A percentile compares a stretch with the other conserved stretches of the same genome.
These are phyloP conservation scores for Sporisorium exsertum DNA, from an alignment of 1,284 basidiomycete genomes.

Conservation along the genomic window DNA sequence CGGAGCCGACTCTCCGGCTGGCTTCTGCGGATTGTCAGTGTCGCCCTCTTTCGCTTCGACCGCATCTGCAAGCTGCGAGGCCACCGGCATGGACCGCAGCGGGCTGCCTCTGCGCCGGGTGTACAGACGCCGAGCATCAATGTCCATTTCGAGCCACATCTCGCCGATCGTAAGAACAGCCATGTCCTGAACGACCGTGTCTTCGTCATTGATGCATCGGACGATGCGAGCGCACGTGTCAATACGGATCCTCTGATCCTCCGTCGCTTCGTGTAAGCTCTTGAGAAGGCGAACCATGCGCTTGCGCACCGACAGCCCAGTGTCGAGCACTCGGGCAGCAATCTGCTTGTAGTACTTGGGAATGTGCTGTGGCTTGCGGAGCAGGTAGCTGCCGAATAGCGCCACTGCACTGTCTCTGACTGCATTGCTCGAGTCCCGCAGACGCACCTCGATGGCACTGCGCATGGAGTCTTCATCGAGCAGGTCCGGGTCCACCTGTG, in stretches of 20 bases:
- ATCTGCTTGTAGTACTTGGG: conserved; percentile 87
- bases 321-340: conserved; percentile 88
- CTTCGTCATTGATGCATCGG: conserved; percentile 87
- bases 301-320: conserved; percentile 90
- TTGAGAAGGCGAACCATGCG: conserved; percentile 93
- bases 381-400: conserved; percentile 92
- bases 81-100: conserved; percentile 4
- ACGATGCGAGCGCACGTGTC: conserved; percentile 88
- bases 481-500: conserved; percentile 50
- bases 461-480: conserved; percentile 49
- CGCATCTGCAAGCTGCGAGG: conserved; percentile 5
- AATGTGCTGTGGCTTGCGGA: conserved; percentile 84
- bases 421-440: conserved; percentile 88
- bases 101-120: conserved; percentile 27
- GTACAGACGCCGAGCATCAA: conserved; percentile 33
- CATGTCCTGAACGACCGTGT: conserved; percentile 86
- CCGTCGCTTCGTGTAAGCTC: conserved; percentile 79
- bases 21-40: background rate
- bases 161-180: conserved; percentile 89
- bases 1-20: background rate
- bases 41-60: conserved; percentile 7
- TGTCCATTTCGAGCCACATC: conserved; percentile 78
- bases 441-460: conserved; percentile 81
- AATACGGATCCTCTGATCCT: conserved; percentile 75
- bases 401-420: conserved; percentile 96